Percentiles rank a stretch among this genome's conserved stretches.
Conservation (phyloP, 2,329 filamentous ascomycete species). For the Cercospora beticola region DNA sequence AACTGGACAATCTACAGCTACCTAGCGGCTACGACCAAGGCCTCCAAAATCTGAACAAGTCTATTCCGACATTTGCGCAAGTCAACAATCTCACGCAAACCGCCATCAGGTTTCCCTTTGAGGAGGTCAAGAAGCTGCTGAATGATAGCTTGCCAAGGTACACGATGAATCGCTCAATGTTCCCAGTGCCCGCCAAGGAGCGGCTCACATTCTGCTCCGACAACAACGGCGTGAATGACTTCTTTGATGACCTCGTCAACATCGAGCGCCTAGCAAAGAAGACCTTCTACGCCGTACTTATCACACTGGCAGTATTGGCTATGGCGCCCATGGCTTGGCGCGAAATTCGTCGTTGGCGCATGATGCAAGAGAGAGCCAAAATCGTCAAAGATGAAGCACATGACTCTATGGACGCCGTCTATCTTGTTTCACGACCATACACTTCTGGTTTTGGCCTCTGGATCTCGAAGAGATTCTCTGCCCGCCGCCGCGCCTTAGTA, state of each 20-base stretch:
- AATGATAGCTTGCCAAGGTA: conserved; percentile 70
- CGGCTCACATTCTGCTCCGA: conserved; percentile 83
- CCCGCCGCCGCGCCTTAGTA: conserved; percentile 67
- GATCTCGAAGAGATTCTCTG: conserved; percentile 63
- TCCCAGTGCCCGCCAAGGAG: conserved; percentile 82
- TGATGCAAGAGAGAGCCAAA: conserved; percentile 67
- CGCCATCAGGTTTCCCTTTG: conserved; percentile 75
- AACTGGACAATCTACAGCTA: conserved; percentile 69
- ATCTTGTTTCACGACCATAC: conserved; percentile 79
- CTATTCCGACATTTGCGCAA: conserved; percentile 47
- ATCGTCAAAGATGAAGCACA: conserved; percentile 65
- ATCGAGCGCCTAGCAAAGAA: conserved; percentile 68
- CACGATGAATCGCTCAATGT: conserved; percentile 72
- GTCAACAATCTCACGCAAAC: conserved; percentile 78
- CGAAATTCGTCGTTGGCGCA: conserved; percentile 75
- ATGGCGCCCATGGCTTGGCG: conserved; percentile 78
- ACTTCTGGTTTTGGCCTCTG: conserved; percentile 72
- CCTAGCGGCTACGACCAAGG: conserved; percentile 66
- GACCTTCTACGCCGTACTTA: conserved; percentile 73
- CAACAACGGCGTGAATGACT: conserved; percentile 75
- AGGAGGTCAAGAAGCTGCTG: conserved; percentile 72
- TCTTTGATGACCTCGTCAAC: conserved; percentile 72
- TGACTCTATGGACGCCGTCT: conserved; percentile 84
- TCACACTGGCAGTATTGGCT: conserved; percentile 67
- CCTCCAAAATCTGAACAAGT: conserved; percentile 49